phyloP scores from a whole-genome alignment of 2,329 filamentous ascomycete species.

The Hypoxylon sp. region DNA sequence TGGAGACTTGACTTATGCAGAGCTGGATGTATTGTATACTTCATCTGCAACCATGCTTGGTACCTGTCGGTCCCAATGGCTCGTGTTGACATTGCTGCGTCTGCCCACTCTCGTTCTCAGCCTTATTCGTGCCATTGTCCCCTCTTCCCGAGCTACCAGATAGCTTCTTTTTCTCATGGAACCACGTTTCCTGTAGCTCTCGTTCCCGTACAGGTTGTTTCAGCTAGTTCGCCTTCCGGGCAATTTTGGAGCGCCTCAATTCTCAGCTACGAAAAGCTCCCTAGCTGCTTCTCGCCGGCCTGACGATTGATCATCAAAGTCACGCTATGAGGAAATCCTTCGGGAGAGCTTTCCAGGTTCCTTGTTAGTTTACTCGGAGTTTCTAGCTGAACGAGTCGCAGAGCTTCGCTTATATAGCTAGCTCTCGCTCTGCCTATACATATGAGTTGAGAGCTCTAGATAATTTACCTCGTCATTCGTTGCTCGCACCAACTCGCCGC shows the following conservation, averaged over 20 bases:
- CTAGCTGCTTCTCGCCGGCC: constrained; percentile 17
- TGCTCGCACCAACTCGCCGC: constrained; percentile 15
- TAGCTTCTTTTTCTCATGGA: constrained; percentile 32
- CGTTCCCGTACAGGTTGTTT: constrained; percentile 26
- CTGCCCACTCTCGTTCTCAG: constrained; percentile 35
- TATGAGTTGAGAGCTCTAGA: constrained; percentile 30
- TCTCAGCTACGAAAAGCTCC: constrained; percentile 24
- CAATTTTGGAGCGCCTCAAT: constrained; percentile 16
- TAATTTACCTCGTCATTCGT: constrained; percentile 19
- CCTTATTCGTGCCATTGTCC: constrained; percentile 43
- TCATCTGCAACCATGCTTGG: constrained; percentile 39
- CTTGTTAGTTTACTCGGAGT: constrained; percentile 26
- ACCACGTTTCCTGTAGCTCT: constrained; percentile 25
- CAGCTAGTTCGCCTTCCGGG: constrained; percentile 29
- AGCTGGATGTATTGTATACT: constrained; percentile 42
- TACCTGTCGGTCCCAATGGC: constrained; percentile 39
- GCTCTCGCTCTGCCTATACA: constrained; percentile 27
- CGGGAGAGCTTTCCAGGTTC: constrained; percentile 22
- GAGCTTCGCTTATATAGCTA: constrained; percentile 28
- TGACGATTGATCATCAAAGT: constrained; percentile 30
- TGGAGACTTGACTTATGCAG: constrained; percentile 43
- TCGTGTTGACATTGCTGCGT: constrained; percentile 40
- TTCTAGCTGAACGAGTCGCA: constrained; percentile 29
- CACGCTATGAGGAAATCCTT: constrained; percentile 27
- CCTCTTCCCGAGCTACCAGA: constrained; percentile 29